Conservation (phyloP, 148 eudicot genomes). For the Pharnaceum exiguum region DNA sequence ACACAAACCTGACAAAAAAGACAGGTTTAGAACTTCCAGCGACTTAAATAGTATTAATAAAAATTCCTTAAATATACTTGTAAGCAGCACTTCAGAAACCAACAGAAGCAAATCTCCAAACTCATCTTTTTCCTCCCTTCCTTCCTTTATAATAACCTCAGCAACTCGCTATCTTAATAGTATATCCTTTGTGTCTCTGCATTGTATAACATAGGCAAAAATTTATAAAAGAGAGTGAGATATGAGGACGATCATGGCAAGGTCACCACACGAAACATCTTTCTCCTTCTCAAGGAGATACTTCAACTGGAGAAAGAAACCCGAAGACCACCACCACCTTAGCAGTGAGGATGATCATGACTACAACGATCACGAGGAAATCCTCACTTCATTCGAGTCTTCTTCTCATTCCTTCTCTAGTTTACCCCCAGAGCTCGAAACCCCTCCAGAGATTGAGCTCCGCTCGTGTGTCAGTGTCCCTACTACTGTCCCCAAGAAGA, state of each 20-base stretch:
- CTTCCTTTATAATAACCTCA: not conserved
- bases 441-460: slow-evolving; percentile 7
- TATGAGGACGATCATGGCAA: slow-evolving; percentile 77
- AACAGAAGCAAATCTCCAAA: no score
- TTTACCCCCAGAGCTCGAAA: slow-evolving; percentile 6
- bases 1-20: no score
- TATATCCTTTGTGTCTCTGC: not conserved
- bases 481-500: slow-evolving; percentile 25
- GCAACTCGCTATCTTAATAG: not conserved
- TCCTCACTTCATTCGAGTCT: slow-evolving; percentile 28
- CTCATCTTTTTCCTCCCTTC: slow-evolving; percentile 17
- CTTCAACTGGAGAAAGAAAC: slow-evolving; percentile 58
- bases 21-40: no score
- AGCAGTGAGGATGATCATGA: slow-evolving; percentile 26
- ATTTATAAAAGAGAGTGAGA: not conserved
- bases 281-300: slow-evolving; percentile 87
- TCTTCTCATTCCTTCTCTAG: slow-evolving; percentile 38
- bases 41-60: no score
- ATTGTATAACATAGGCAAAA: no score
- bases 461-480: slow-evolving; percentile 14
- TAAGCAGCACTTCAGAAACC: no score
- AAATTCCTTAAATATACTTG: no score
- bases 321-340: slow-evolving; percentile 2
- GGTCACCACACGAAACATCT: slow-evolving; percentile 52
- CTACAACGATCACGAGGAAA: slow-evolving; percentile 32